Evolutionary conservation across 495 filamentous ascomycete genomes (phyloP), one percentile per base, ranked within the genome.

Genomic region (Talaromyces liani): DNA sequence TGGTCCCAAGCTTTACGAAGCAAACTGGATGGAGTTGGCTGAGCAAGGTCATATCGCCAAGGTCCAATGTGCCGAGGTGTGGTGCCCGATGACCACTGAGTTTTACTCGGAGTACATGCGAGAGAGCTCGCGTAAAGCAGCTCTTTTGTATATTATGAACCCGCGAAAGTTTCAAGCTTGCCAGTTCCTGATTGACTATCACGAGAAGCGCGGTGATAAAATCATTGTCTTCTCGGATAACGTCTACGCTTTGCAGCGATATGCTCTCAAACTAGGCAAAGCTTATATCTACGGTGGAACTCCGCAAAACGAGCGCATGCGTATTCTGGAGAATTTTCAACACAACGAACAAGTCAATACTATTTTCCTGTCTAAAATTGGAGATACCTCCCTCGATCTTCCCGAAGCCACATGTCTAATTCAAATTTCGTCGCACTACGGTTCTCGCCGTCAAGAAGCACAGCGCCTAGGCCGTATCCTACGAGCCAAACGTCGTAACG

Each of bases 151-250:
- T 70, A 93, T 93, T 71, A 98, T 98, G 94, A 98, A 98, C 72
- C 94, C 94, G 16, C 82, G 88, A 54, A 98, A 98, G 74, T 97
- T 97, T 74, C 94, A 98, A 73, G 92, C 93, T 8, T 95, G 91
- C 68, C 92, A 97, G 68, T 97, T 93, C 73, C 83, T 99, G 7
- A 99, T 99, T 70, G 89, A 98, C 75, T 98, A 94, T 75, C 94
- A 99, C 77, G 94, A 99, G 75, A 86, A 86, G 58, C 87, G 94
- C 61, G 94, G 95, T 5, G 94, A 99, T 81, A 99, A 99, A 72
- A 90, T 98, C 70, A 98, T 99, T 66, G 95, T 99, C 62, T 99
- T 98, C 74, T 96, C 92, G 1, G 94, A 99, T 74, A 97, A 99
- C 71, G 93, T 99, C 66, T 99, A 93, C 73, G 93, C 95, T 0